Base-by-base conservation (phyloP, 192 early-diverging fungal genomes). In the Dimargaris xerosporica region DNA sequence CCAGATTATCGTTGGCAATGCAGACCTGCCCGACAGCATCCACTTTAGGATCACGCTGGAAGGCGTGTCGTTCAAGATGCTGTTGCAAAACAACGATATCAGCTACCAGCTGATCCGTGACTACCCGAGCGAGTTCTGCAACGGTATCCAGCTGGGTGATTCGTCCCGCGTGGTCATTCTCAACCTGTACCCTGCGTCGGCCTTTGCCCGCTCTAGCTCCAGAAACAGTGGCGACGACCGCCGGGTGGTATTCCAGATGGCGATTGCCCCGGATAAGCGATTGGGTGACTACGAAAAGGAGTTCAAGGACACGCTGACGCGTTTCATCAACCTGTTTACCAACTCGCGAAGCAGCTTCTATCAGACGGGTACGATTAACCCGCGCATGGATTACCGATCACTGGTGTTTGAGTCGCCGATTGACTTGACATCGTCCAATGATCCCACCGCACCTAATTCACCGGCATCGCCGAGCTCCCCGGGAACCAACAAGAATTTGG, bases 211-310 rank as follows among this genome's bases (percentile, higher is more conserved):
- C 15, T 19, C 53, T 15, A 25, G n/a, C 6, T 16, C 10, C 16
- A n/a, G n/a, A n/a, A n/a, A n/a, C n/a, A n/a, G n/a, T n/a, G 44
- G 10, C 44, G 53, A 54, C 15, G 53, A 54, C 21, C 28, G 15
- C 21, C 21, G 53, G 19, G 53, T 54, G 15, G 29, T 54, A 16
- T 54, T 54, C 53, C 53, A 29, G 6, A 54, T 54, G 53, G 21
- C 53, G 3, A 19, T 54, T 19, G 53, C 53, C 53, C 53, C 53
- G 3, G 28, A 54, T 28, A 26, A 19, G 6, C 19, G n/a, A 6
- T 25, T 19, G 19, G 25, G 15, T 16, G 15, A 16, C 28, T 26
- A 15, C 25, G 53, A 54, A 15, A 17, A 17, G 26, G 53, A 54
- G 15, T 54, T 54, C 53, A 54, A 54, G 29, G 3, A 17, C 1